A percentile compares a stretch with the other conserved stretches of the same genome.
These are phyloP conservation scores for Suhomyces bribrorum DNA, from an alignment of 1,139 yeast genomes.

Conservation along the genomic window DNA sequence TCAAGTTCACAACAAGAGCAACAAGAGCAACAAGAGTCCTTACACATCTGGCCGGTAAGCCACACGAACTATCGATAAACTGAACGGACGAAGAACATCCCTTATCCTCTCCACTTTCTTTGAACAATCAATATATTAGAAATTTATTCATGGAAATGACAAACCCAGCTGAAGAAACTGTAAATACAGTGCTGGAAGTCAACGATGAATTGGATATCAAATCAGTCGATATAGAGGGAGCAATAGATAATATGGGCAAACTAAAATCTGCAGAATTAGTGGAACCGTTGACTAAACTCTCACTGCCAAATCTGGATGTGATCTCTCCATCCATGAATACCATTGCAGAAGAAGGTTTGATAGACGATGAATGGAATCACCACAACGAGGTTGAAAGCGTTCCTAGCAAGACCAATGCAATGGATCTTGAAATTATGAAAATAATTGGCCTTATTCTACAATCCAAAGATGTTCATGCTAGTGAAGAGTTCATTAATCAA, in stretches of 20 bases:
- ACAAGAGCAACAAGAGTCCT: too few relatives aligned
- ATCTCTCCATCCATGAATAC: constrained; percentile 2
- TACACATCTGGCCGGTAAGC: too few relatives aligned
- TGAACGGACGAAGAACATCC: too few relatives aligned
- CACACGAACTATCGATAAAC: too few relatives aligned
- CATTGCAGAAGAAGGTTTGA: constrained; percentile 4
- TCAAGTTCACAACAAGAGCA: too few relatives aligned
- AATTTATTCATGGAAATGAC: too few relatives aligned
- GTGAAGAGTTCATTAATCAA: constrained; percentile 49
- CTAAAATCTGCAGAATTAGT: constrained; percentile 1
- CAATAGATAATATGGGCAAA: constrained; percentile 8
- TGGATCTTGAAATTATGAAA: constrained; percentile 39
- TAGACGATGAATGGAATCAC: constrained; percentile 4
- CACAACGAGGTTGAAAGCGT: constrained; percentile 1
- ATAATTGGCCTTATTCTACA: constrained; percentile 38
- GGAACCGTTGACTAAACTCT: background rate
- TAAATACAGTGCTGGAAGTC: too few relatives aligned
- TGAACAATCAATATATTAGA: too few relatives aligned
- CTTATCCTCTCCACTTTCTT: too few relatives aligned
- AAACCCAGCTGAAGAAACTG: too few relatives aligned
- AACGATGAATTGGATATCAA: constrained; percentile 5
- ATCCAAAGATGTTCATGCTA: constrained; percentile 35
- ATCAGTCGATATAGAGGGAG: constrained; percentile 8
- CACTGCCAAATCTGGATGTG: constrained; percentile 3
- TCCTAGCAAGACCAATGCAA: constrained; percentile 20